Conservation (phyloP, 2,329 filamentous ascomycete genomes). For the Coniochaeta ligniaria region DNA sequence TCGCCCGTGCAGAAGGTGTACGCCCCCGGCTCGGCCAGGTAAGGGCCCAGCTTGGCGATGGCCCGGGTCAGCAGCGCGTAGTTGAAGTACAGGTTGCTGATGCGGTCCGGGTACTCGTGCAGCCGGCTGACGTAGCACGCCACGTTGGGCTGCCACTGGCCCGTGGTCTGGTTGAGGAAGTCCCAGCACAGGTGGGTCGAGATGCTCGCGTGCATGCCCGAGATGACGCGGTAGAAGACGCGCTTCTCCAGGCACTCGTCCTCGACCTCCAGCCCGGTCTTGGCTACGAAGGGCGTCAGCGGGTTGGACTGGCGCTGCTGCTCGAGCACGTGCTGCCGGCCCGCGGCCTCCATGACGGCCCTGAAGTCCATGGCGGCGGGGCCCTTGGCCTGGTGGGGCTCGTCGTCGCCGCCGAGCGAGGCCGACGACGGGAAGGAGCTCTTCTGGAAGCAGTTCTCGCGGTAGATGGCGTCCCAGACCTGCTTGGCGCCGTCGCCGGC, state of each 20-base stretch:
- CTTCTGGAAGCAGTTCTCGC: conserved; percentile 89
- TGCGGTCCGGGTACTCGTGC: conserved; percentile 77
- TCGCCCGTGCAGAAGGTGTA: conserved; percentile 95
- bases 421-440: conserved; percentile 56
- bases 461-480: conserved; percentile 95
- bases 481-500: conserved; percentile 75
- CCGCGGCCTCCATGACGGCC: conserved; percentile 51
- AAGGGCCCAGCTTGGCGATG: conserved; percentile 79
- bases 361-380: conserved; percentile 55
- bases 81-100: conserved; percentile 98
- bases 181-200: conserved; percentile 95
- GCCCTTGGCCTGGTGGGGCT: conserved; percentile 29
- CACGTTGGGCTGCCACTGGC: conserved; percentile 85
- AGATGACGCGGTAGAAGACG: conserved; percentile 94
- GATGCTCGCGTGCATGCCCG: conserved; percentile 97
- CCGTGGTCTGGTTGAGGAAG: conserved; percentile 90
- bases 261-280: conserved; percentile 66
- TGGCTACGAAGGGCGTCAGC: conserved; percentile 52
- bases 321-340: conserved; percentile 54
- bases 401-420: conserved; percentile 36
- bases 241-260: conserved; percentile 96
- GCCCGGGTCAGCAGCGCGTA: conserved; percentile 92
- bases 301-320: conserved; percentile 48
- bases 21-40: conserved; percentile 50
- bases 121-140: conserved; percentile 84